Evolutionary conservation across 768 basidiomycete species (phyloP).

Genomic region (Calvatia gigantea): DNA sequence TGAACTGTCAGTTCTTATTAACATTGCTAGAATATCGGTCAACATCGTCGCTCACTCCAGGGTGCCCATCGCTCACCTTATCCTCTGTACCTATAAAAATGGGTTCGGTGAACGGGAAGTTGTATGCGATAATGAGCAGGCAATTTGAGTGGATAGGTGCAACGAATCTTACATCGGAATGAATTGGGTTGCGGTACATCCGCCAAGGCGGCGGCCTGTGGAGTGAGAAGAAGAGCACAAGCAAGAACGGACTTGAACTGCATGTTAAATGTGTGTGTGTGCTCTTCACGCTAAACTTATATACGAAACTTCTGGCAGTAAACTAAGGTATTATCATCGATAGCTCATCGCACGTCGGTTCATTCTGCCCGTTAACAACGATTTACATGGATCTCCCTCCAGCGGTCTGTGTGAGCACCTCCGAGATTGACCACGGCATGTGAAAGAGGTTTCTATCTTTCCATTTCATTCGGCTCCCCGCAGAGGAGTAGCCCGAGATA

Average conservation of each 20-base stretch:
- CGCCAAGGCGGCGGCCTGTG: neutral
- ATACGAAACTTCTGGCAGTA: too few relatives aligned
- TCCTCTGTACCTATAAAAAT: neutral
- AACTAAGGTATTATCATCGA: too few relatives aligned
- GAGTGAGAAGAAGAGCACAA: neutral
- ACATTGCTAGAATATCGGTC: neutral
- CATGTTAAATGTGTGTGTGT: neutral
- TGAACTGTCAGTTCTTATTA: neutral
- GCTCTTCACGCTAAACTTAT: neutral
- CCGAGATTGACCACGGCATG: neutral
- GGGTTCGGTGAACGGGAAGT: neutral
- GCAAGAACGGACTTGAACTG: neutral
- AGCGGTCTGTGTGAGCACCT: neutral
- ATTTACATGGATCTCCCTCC: neutral
- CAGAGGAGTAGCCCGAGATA: neutral
- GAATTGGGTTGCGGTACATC: neutral
- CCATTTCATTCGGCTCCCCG: neutral
- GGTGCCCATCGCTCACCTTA: neutral
- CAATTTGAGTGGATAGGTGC: neutral
- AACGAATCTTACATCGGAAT: neutral
- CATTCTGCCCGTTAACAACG: neutral
- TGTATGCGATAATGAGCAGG: neutral
- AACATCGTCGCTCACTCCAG: neutral
- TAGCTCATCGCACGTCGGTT: too few relatives aligned
- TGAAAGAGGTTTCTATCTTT: neutral